phyloP scores from a whole-genome alignment of 1,284 basidiomycete species.

The Cutaneotrichosporon sp. region DNA sequence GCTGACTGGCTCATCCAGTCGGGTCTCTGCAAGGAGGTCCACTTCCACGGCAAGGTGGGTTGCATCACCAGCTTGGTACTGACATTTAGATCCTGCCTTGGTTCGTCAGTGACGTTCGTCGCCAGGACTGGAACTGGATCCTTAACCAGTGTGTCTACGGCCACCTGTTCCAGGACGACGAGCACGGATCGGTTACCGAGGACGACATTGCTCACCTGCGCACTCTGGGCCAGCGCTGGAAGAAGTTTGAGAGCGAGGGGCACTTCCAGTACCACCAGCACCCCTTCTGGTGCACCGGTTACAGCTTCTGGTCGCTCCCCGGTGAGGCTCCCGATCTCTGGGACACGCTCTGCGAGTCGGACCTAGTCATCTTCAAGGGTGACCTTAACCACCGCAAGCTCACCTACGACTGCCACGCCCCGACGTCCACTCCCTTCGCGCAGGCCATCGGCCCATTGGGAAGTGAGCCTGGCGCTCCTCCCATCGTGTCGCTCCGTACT shows the following conservation, averaged over 20 bases:
- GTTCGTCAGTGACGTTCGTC: conserved; percentile 97
- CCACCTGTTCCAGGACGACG: conserved; percentile 63
- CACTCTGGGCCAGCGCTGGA: conserved; percentile 81
- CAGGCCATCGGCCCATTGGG: conserved; percentile 91
- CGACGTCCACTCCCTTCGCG: conserved; percentile 83
- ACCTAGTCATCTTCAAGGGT: conserved; percentile 94
- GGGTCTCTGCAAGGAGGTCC: conserved; percentile 76
- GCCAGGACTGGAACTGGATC: conserved; percentile 94
- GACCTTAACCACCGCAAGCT: conserved; percentile 86
- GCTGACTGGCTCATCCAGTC: conserved; percentile 79
- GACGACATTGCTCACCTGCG: conserved; percentile 75
- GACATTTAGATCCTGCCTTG: conserved; percentile 36
- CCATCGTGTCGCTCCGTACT: conserved; percentile 74
- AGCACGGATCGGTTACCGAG: conserved; percentile 54
- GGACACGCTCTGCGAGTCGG: conserved; percentile 80
- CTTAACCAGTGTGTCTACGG: conserved; percentile 81
- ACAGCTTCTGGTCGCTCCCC: conserved; percentile 79
- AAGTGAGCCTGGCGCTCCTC: conserved; percentile 79
- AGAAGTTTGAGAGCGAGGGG: conserved; percentile 90
- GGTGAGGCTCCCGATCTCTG: conserved; percentile 89
- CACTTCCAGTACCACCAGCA: conserved; percentile 85
- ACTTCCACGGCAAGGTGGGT: conserved; percentile 61
- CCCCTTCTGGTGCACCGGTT: conserved; percentile 97
- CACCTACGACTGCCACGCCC: conserved; percentile 89
- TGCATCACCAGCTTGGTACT: not conserved